Base-by-base conservation (phyloP, 2,329 filamentous ascomycete species). In the Nothophaeocryptopus gaeumannii region DNA sequence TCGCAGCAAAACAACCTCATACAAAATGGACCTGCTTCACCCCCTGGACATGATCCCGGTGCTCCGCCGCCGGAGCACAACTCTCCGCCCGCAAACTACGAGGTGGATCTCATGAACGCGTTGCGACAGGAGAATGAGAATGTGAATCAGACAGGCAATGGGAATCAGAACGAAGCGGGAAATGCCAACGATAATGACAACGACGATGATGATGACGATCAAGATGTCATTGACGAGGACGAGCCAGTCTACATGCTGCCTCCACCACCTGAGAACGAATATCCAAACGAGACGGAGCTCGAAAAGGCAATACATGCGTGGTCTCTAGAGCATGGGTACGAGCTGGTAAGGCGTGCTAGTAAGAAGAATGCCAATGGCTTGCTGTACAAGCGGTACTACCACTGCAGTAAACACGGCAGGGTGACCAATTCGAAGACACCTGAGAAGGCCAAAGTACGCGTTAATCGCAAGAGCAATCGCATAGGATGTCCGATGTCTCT, bases 311-410 rank as follows among this genome's bases (percentile, higher is more conserved):
- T 67, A 15, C 65, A 67, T 45, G 61, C 61, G 2, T 67, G 64
- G 64, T 61, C 61, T 12, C 50, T 63, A 3, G 64, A 65, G 47
- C 65, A 67, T 38, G 65, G 65, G 38, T 67, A 65, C 45, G 65
- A 67, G 52, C 49, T 66, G 13, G 65, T 67, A 1, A 58, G 64
- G 5, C 56, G 65, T 29, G 63, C 64, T 5, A 63, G 58, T 49
- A 67, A 66, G 57, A 65, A 63, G 56, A 67, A 67, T 39, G 62
- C 63, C 3, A 45, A 45, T n/a, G 63, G 64, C 13, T 49, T 60
- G 32, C 55, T 66, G 16, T 67, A 67, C 57, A 67, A 67, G 51
- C 62, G 65, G 20, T 67, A 66, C 54, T 65, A 62, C 42, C 61
- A 67, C 41, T 67, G 65, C 59, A 61, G 58, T 47, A 65, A 63